Percentiles rank a stretch among this genome's conserved stretches.
Conservation (phyloP, 75 land plant genomes). For the Pseudotsuga menziesii region DNA sequence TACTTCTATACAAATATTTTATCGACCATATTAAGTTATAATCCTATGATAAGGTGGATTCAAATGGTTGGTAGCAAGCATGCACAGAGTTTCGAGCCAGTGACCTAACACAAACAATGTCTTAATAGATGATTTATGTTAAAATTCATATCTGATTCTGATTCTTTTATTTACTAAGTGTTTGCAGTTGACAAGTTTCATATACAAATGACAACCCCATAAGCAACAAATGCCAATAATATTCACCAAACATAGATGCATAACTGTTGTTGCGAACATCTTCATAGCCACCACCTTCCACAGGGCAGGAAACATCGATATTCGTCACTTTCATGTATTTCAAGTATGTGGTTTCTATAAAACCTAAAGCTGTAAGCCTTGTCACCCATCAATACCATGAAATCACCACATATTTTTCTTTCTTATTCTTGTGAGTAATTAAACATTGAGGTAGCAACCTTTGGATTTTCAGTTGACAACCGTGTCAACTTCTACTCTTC, state of each 20-base stretch:
- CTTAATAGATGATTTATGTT: no score
- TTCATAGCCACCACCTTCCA: conserved; percentile 55
- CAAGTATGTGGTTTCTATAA: conserved; percentile 70
- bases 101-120: no score
- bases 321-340: conserved; percentile 65
- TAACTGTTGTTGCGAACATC: conserved; percentile 83
- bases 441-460: neutral
- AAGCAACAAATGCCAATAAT: neutral
- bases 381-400: conserved; percentile 44
- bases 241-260: conserved; percentile 70
- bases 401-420: neutral
- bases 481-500: neutral
- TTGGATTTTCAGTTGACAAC: neutral
- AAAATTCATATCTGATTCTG: no score
- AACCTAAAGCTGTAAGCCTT: conserved; percentile 62
- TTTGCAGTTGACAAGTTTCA: no score
- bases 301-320: conserved; percentile 67
- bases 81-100: no score
- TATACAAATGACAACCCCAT: no score
- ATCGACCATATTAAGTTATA: no score
- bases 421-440: neutral
- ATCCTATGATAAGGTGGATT: no score
- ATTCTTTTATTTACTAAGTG: no score
- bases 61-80: no score
- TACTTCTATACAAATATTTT: no score